Percentiles rank a stretch among this genome's conserved stretches.
These are phyloP conservation scores for Acorus calamus DNA, from an alignment of 106 monocot genomes.

Conservation along the genomic window DNA sequence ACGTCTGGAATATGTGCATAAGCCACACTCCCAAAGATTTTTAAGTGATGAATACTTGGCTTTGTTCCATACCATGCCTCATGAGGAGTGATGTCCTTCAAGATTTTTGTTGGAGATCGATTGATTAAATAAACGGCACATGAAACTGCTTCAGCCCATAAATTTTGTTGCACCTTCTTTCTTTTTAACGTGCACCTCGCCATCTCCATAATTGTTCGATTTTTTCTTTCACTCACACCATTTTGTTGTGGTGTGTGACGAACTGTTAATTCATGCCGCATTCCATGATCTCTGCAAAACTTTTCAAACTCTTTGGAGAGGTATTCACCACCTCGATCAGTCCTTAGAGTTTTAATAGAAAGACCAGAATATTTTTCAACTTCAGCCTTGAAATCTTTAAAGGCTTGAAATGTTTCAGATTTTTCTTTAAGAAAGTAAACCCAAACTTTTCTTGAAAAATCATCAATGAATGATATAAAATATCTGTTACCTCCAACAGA, in stretches of 20 bases:
- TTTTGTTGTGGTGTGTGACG: neutral
- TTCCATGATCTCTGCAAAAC: neutral
- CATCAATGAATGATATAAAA: too few relatives aligned
- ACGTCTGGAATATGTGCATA: neutral
- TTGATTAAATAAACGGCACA: neutral
- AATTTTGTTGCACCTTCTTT: neutral
- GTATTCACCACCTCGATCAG: constrained; percentile 1
- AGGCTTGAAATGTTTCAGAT: too few relatives aligned
- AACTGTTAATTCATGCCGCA: neutral
- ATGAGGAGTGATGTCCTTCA: neutral
- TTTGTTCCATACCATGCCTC: neutral
- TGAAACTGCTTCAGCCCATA: constrained; percentile 4
- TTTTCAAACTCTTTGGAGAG: neutral
- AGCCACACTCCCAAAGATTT: constrained; percentile 5
- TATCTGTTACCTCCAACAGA: constrained; percentile 3
- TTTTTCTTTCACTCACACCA: constrained; percentile 1
- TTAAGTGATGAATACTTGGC: neutral
- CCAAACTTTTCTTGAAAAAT: too few relatives aligned
- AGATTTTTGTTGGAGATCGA: neutral
- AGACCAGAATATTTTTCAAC: too few relatives aligned
- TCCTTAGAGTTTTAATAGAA: neutral
- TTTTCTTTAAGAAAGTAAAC: too few relatives aligned
- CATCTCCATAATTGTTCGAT: constrained; percentile 4
- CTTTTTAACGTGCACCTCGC: constrained; percentile 3
- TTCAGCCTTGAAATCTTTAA: too few relatives aligned